Evolutionary conservation across 768 basidiomycete genomes (phyloP), one percentile per base, ranked within the genome.

Genomic region (Lactarius evosmus): DNA sequence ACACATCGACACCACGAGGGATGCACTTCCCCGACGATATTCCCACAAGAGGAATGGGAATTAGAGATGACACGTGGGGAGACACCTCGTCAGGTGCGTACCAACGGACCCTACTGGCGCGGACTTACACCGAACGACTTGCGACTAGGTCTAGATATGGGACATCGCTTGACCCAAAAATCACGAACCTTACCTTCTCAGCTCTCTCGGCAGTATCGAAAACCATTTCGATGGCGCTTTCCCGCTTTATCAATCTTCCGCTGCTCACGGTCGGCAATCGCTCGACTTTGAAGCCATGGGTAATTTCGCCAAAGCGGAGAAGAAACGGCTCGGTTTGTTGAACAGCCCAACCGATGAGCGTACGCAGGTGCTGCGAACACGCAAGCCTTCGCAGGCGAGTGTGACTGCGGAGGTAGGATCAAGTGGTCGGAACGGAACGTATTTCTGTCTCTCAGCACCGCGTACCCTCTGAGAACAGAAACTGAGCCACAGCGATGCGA

Each of bases 381-480:
- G 62, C 46, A 58, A 7, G 53, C 52, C 65, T 19, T 57, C 54
- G 7, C 61, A 63, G 33, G 61, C 63, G 33, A 51, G 60, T 46
- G 58, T 58, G 9, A 63, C 60, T 7, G 67, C 61, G 38, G 70
- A 70, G n/a, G 64, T 60, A 25, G 66, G 61, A 36, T 64, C 70
- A 4, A 62, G 67, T 29, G 56, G 63, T 49, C 58, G 33, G n/a
- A 70, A 68, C 63, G 67, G 69, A 2, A 57, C 71, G 17, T 61
- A 66, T 29, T 67, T 70, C 51, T 55, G 66, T 30, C 56, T 67
- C 22, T 73, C 71, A 30, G 74, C 82, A 1, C 71, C 84, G 3
- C 87, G 92, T 46, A 88, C 81, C 3, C 69, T 85, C 6, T 87
- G 93, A 50, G 90, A 91, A 64, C 88, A 95, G 52, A 96, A 94